phyloP scores from a whole-genome alignment of 2,329 filamentous ascomycete species.

The Colletotrichum camelliae region DNA sequence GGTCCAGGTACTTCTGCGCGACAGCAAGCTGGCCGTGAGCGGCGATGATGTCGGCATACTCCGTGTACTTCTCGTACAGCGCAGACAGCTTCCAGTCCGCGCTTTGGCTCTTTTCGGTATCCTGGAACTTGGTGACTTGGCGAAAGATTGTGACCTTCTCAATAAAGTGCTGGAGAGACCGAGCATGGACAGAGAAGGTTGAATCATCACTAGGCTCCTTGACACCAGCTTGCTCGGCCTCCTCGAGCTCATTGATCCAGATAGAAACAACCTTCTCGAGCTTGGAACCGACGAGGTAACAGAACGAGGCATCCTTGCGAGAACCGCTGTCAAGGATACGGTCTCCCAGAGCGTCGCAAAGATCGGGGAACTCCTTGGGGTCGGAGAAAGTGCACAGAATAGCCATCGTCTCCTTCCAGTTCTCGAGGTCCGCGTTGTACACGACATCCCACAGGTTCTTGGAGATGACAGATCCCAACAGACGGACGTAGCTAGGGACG shows the following conservation, averaged over 20 bases:
- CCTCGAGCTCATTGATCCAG: constrained; percentile 89
- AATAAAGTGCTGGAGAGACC: constrained; percentile 88
- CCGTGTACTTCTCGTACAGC: constrained; percentile 93
- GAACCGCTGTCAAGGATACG: constrained; percentile 79
- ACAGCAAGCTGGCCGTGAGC: constrained; percentile 85
- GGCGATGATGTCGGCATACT: constrained; percentile 95
- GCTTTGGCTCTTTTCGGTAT: constrained; percentile 72
- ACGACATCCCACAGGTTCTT: constrained; percentile 99
- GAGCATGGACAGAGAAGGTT: constrained; percentile 90
- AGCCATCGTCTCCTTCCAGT: constrained; percentile 98
- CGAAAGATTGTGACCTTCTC: constrained; percentile 99
- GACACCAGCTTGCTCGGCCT: constrained; percentile 78
- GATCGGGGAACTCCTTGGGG: constrained; percentile 87
- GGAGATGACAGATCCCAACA: constrained; percentile 88
- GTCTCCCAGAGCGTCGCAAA: constrained; percentile 94
- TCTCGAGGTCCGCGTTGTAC: constrained; percentile 88
- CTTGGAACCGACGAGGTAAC: constrained; percentile 94
- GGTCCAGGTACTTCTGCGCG: constrained; percentile 89
- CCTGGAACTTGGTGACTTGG: constrained; percentile 89
- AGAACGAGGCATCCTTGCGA: constrained; percentile 93
- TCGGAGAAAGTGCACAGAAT: constrained; percentile 95
- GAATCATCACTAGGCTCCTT: constrained; percentile 75
- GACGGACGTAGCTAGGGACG: constrained; percentile 88
- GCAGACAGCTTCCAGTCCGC: constrained; percentile 88
- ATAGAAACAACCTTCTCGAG: constrained; percentile 96